Evolutionary conservation across 2,329 filamentous ascomycete species (phyloP).

Genomic region (Myriangium duriaei): DNA sequence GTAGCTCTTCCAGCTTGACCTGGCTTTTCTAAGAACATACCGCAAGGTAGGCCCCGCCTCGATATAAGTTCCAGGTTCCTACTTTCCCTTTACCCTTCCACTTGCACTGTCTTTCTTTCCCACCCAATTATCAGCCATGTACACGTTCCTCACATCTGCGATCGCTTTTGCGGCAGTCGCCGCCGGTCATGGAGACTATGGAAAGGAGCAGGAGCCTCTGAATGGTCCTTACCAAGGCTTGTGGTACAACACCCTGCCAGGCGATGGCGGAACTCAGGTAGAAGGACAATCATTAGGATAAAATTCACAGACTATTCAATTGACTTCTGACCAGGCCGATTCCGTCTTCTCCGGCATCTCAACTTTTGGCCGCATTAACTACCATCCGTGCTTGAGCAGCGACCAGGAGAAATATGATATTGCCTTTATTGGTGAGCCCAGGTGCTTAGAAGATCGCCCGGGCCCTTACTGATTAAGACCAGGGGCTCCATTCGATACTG

Average conservation of each 20-base stretch:
- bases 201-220: constrained; percentile 46
- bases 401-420: constrained; percentile 66
- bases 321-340: constrained; percentile 49
- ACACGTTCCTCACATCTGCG: constrained; percentile 16
- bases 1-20: too few species aligned
- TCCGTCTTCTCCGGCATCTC: constrained; percentile 82
- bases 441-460: too few species aligned
- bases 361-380: constrained; percentile 69
- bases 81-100: too few species aligned
- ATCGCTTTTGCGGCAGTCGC: constrained; percentile 37
- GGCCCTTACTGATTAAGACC: constrained; percentile 58
- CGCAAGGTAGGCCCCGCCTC: too few species aligned
- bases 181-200: constrained; percentile 42
- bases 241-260: constrained; percentile 75
- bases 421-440: constrained; percentile 63
- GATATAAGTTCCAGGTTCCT: too few species aligned
- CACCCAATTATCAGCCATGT: too few species aligned
- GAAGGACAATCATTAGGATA: constrained; percentile 11
- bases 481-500: constrained; percentile 77
- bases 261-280: constrained; percentile 74
- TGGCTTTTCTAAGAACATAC: too few species aligned
- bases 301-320: neutral
- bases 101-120: too few species aligned
- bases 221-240: constrained; percentile 60
- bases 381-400: constrained; percentile 62